Conservation (phyloP, 352 stramenopile species). For the Globisporangium radiosum region DNA sequence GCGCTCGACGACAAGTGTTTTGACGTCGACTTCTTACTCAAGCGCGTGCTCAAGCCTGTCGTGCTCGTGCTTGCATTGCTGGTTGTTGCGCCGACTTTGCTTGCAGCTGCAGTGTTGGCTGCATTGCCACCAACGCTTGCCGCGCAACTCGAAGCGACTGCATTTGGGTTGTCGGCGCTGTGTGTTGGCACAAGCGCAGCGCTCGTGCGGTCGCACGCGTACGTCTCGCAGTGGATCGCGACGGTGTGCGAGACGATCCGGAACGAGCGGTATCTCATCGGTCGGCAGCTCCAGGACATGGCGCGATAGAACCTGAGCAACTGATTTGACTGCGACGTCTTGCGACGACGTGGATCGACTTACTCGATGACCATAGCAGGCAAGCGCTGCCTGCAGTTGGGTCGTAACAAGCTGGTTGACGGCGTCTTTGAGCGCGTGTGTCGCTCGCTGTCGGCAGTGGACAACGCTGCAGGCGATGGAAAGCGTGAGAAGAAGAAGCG, state of each 20-base stretch:
- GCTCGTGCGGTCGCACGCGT: conserved; percentile 36
- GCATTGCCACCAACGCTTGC: conserved; percentile 29
- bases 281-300: conserved; percentile 83
- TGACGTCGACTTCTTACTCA: conserved; percentile 56
- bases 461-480: too few relatives aligned
- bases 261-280: conserved; percentile 85
- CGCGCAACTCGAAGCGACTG: conserved; percentile 3
- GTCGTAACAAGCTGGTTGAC: too few relatives aligned
- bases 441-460: too few relatives aligned
- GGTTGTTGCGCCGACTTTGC: conserved; percentile 46
- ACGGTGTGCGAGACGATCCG: conserved; percentile 79
- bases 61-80: conserved; percentile 36
- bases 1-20: conserved; percentile 67
- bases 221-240: conserved; percentile 50
- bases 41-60: conserved; percentile 56
- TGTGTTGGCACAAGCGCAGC: conserved; percentile 28
- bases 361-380: too few relatives aligned
- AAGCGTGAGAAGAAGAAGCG: too few relatives aligned
- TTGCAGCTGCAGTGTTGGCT: conserved; percentile 35
- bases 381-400: too few relatives aligned
- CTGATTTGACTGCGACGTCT: too few relatives aligned
- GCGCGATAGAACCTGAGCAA: conserved; percentile 29
- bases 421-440: too few relatives aligned
- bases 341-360: too few relatives aligned
- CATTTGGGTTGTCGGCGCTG: conserved; percentile 50